Evolutionary conservation across 2,329 filamentous ascomycete species (phyloP), one percentile per base, ranked within the genome.

Genomic region (Parascedosporium putredinis): DNA sequence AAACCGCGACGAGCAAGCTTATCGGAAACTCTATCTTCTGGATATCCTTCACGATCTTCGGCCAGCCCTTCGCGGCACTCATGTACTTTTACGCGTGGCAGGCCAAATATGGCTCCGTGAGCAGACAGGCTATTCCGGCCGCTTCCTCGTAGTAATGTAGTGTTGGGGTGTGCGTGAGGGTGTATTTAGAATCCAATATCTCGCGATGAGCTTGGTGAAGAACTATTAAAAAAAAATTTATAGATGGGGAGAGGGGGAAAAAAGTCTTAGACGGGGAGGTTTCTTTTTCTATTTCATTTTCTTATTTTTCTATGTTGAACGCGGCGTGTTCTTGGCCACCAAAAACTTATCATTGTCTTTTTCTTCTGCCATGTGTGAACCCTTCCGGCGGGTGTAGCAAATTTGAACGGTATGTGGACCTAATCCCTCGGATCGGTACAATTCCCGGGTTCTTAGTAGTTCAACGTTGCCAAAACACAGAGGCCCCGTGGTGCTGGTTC

Each of bases 11-110:
- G 47, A 87, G 88, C 5, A 86, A 83, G 58, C 75, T 95, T 7
- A 74, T 94, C 24, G 93, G 93, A 2, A 98, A 98, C 64, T 83
- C 84, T 60, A 90, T 94, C 51, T 98, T 98, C 66, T 97, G 93
- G 93, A 75, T 96, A 18, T 91, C 86, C 10, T 98, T 98, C 62
- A 96, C 91, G 55, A 79, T 97, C 2, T 85, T 98, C 10, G 93
- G 93, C 3, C 93, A 98, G 71, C 93, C 93, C 0, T 78, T 97
- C 58, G 93, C 88, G 1, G 90, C 88, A 1, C 70, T 98, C 53
- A 74, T 95, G 63, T 98, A 98, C 65, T 98, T 96, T 65, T 97
- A 97, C 63, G 90, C 90, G 1, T 98, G 93, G 91, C 91, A 97
- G 68, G 88, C 88, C 50, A 97, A 97, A 70, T 96, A 95, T 63